phyloP scores from a whole-genome alignment of 108 stramenopile genomes.

The Cafeteria roenbergensis region DNA sequence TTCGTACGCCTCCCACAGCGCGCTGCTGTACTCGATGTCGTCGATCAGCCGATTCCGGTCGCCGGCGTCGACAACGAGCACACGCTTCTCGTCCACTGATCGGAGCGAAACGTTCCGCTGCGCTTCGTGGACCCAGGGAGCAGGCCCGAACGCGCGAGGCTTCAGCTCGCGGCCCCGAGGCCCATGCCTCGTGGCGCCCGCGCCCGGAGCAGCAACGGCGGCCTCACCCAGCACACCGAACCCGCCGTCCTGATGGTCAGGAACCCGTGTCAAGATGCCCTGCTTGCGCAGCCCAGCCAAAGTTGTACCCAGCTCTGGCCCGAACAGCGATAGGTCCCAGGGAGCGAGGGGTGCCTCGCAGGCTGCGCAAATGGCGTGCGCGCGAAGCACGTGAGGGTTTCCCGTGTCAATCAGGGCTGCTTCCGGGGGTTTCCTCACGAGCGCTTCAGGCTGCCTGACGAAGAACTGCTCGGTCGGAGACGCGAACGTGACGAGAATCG shows the following conservation, averaged over 20 bases:
- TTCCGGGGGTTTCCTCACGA: slow-evolving; percentile 55
- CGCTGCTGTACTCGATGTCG: slow-evolving; percentile 19
- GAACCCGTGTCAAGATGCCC: no score
- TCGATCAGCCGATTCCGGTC: slow-evolving; percentile 26
- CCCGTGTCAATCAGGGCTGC: slow-evolving; percentile 59
- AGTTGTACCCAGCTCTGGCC: background rate
- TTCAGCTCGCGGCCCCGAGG: background rate
- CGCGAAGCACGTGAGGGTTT: slow-evolving; percentile 58
- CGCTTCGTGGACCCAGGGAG: slow-evolving; percentile 47
- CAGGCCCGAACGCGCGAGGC: background rate
- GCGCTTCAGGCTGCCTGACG: slow-evolving; percentile 55
- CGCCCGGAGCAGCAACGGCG: slow-evolving; percentile 30
- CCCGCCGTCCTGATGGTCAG: no score
- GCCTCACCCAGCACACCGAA: slow-evolving; percentile 36
- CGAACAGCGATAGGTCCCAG: background rate
- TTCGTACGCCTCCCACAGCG: slow-evolving; percentile 67
- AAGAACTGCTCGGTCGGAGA: slow-evolving; percentile 62
- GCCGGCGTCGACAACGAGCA: slow-evolving; percentile 56
- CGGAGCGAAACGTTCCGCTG: slow-evolving; percentile 56
- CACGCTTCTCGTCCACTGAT: slow-evolving; percentile 60
- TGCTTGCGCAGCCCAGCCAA: background rate
- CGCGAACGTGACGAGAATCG: slow-evolving; percentile 72
- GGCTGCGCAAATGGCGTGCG: slow-evolving; percentile 74
- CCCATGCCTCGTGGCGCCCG: background rate
- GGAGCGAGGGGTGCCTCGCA: slow-evolving; percentile 62